Base-by-base conservation (phyloP, 495 filamentous ascomycete species). In the Talaromyces liani region DNA sequence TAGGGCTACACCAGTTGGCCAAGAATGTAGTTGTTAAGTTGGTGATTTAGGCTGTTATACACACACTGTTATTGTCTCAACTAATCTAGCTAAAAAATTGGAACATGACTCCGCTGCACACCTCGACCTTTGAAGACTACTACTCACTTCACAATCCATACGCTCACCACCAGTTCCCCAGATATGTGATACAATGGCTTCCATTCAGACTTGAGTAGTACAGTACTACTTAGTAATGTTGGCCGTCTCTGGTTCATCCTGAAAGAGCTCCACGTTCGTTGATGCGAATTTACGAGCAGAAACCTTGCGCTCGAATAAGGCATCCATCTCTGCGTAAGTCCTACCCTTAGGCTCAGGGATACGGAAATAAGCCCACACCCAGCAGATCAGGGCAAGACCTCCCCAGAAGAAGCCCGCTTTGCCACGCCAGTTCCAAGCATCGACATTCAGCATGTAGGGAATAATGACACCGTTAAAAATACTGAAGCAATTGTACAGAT, bases 321-420 rank as follows among this genome's bases (percentile, higher is more conserved):
- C 36, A 68, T 88, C 85, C 47, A 88, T 68, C 70, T 88, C 85
- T 18, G 81, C 84, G 66, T 83, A 88, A 0, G 83, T 82, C 8
- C 84, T 74, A 0, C 84, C 85, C 1, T 76, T 70, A 1, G 85
- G 84, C 65, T 88, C 85, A 0, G 85, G 85, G 2, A 88, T 73
- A 4, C 85, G 77, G 75, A 86, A 87, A 72, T 81, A 88, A 0
- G 78, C 78, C 69, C 84, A 88, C 34, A 87, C 66, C 55, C 86
- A 76, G 71, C 84, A 87, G 54, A 82, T 69, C 70, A 84, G 82
- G 64, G 82, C 84, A 25, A 80, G 80, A 1, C 79, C 84, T 5
- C 74, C 84, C 83, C 82, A 88, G 74, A 88, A 86, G 69, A 89
- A 87, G 16, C 83, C 84, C 6, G 84, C 75, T 63, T 79, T 85